Base-by-base conservation (phyloP, 2,329 filamentous ascomycete species). In the Talaromyces sp. region DNA sequence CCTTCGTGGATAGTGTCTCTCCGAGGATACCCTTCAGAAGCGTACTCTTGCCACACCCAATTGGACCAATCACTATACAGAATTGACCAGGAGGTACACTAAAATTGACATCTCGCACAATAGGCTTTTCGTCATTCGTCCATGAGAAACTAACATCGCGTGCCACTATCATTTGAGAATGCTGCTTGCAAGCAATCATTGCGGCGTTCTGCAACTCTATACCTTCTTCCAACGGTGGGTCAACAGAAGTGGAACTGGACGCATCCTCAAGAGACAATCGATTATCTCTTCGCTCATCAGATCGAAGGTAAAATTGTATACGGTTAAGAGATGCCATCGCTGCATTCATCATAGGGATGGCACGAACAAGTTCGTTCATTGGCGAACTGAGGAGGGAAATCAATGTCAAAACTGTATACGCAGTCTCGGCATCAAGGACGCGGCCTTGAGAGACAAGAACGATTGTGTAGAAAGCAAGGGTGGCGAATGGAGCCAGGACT, bases 41-140 rank as follows among this genome's bases (percentile, higher is more conserved):
- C 21, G 86, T 89, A 1, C 85, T 88, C 69, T 90, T 90, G 0
- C 87, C 87, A 1, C 86, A 84, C 1, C 87, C 87, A 0, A 84
- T 87, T 4, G 86, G 84, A 0, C 87, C 87, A 2, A 89, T 86
- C 11, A 89, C 77, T 1, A 85, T 86, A 65, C 81, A 82, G 68
- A 89, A 88, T 58, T 86, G 81, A 1, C 85, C 84, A 0, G 84
- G 79, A 31, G 81, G 74, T 58, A 89, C 82, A 1, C 79, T 80
- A 33, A 90, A 78, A 12, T 79, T 83, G 14, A 89, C 75, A 3
- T 79, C 80, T 18, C 81, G 76, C 1, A 91, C 77, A 14, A 89
- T 84, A 33, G 79, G 75, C 14, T 82, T 77, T 42, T 86, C 80
- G 0, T 85, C 84, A 0, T 86, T 81, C n/a, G 85, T 81, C 67